These are phyloP conservation scores for Aegilops longissima DNA, from an alignment of 176 grass and related monocot genomes.

Conservation along the genomic window DNA sequence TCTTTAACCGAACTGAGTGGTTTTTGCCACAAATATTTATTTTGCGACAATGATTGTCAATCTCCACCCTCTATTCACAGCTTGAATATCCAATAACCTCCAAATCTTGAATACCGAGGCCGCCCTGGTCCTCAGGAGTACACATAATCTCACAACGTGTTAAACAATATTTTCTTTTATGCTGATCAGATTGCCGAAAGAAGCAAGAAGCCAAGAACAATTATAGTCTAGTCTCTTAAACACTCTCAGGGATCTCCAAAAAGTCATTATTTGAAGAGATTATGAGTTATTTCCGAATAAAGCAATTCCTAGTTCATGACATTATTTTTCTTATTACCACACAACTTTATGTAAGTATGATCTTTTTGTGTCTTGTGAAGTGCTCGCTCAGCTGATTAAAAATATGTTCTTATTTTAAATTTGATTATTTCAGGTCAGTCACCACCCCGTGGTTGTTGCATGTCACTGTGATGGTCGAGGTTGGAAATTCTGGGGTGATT, in stretches of 20 bases:
- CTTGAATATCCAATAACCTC: not conserved
- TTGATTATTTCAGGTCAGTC: slow-evolving; percentile 68
- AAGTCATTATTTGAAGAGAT: not conserved
- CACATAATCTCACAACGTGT: not conserved
- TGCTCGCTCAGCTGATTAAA: not conserved
- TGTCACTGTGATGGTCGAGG: slow-evolving; percentile 92
- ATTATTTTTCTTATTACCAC: slow-evolving; percentile 1
- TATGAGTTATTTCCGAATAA: not conserved
- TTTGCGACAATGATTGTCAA: not conserved
- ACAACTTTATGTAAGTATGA: not conserved
- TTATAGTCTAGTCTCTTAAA: not conserved
- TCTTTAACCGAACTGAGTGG: not conserved
- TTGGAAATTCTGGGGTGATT: slow-evolving; percentile 94
- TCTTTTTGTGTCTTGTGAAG: not conserved
- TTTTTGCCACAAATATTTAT: not conserved
- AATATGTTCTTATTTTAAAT: slow-evolving; percentile 25
- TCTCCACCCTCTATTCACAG: not conserved
- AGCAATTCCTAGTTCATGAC: slow-evolving; percentile 18
- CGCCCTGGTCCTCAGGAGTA: not conserved
- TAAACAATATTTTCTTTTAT: not conserved
- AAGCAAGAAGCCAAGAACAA: not conserved
- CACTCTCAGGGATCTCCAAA: not conserved
- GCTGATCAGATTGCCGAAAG: not conserved
- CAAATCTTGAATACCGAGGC: not conserved
- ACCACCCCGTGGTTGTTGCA: slow-evolving; percentile 94